Percentiles rank a stretch among this genome's conserved stretches.
These are phyloP conservation scores for Pseudogymnoascus sp. DNA, from an alignment of 2,329 filamentous ascomycete genomes.

Conservation along the genomic window DNA sequence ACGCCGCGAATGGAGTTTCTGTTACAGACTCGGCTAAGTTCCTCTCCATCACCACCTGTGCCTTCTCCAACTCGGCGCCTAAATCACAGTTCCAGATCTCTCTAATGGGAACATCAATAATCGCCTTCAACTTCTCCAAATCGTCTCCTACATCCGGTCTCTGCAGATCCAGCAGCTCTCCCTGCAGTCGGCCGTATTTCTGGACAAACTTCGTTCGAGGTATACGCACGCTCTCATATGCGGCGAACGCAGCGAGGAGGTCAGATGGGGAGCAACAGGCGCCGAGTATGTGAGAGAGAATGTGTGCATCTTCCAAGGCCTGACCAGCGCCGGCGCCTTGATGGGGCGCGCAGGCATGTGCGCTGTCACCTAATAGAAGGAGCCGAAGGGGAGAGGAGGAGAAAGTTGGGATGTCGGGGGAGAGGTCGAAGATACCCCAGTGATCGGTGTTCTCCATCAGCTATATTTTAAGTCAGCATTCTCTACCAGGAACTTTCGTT, in stretches of 20 bases:
- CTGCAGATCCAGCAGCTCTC: constrained; percentile 36
- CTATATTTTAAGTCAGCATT: constrained; percentile 1
- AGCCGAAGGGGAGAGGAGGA: constrained; percentile 30
- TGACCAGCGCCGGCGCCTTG: constrained; percentile 50
- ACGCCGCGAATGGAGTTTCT: background rate
- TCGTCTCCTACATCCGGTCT: constrained; percentile 31
- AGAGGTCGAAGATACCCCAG: constrained; percentile 38
- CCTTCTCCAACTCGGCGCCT: constrained; percentile 30
- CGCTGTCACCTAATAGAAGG: constrained; percentile 49
- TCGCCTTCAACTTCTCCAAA: constrained; percentile 29
- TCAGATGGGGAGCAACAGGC: constrained; percentile 28
- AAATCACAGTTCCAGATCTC: constrained; percentile 33
- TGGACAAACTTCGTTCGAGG: constrained; percentile 11
- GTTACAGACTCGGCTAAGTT: background rate
- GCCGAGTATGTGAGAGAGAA: constrained; percentile 36
- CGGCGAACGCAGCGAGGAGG: constrained; percentile 35
- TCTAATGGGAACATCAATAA: constrained; percentile 26
- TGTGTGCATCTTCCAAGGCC: constrained; percentile 42
- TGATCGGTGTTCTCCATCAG: constrained; percentile 35
- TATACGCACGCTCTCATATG: constrained; percentile 38
- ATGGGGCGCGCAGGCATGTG: constrained; percentile 51
- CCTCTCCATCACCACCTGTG: constrained; percentile 27
- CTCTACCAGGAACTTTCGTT: background rate
- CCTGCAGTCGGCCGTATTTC: constrained; percentile 10
- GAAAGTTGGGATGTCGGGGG: constrained; percentile 30